Evolutionary conservation across 352 stramenopile species (phyloP), one percentile per base, ranked within the genome.

Genomic region (Pythium monospermum): DNA sequence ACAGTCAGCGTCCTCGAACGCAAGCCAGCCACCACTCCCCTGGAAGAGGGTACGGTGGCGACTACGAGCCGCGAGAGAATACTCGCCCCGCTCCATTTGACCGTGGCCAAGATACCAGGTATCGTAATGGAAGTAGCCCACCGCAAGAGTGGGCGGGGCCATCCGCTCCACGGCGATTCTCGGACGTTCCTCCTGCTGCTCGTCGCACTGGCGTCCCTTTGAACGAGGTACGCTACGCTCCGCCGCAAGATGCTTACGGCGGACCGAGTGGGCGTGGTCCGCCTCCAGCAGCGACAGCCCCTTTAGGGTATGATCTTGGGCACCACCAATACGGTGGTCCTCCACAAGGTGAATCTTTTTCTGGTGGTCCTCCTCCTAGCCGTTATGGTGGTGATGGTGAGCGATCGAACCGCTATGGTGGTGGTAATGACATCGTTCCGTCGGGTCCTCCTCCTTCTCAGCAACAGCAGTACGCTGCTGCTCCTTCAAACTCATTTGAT

Each of bases 401-500:
- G 18, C 46, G 33, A 2, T 5, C 37, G 15, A 53, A 43, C 33
- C 46, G 46, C 26, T 53, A 53, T 15, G 45, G 45, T 39, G 25
- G 35, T 22, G 46, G n/a, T n/a, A n/a, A n/a, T n/a, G n/a, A n/a
- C n/a, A n/a, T n/a, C n/a, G n/a, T n/a, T 13, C 30, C 30, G 30
- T 35, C 8, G 30, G 30, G 8, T 13, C 30, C 30, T 13, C 30
- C 30, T n/a, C n/a, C n/a, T n/a, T n/a, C n/a, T n/a, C n/a, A n/a
- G n/a, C 30, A 35, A 37, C 42, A 49, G 42, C 37, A 52, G 27
- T 59, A 32, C 13, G 40, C 16, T 36, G 52, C 43, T 22, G 42
- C 52, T 26, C 26, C 52, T 47, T n/a, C 36, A 23, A 40, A n/a
- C 42, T 36, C 42, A 27, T 59, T 53, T 47, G 52, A 59, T 18